Conservation (phyloP, 306 rosid species). For the Fagus sylvatica region DNA sequence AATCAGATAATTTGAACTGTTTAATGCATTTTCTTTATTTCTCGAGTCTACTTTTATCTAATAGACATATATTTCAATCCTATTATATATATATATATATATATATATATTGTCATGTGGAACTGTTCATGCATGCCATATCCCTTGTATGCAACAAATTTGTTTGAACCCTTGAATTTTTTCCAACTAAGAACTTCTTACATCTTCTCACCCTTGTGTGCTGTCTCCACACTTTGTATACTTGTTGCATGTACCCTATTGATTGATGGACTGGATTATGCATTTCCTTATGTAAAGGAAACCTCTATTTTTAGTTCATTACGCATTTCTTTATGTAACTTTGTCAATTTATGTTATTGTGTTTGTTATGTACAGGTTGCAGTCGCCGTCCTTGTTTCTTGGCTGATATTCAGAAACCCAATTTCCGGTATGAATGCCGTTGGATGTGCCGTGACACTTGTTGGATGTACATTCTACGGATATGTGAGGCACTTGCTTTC, state of each 20-base stretch:
- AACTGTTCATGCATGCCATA: not conserved
- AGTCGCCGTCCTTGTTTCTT: constrained; percentile 90
- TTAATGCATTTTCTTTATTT: not conserved
- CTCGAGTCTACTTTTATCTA: not conserved
- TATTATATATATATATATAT: no score
- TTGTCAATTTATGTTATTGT: constrained; percentile 6
- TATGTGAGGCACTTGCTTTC: constrained; percentile 80
- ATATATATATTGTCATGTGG: not conserved
- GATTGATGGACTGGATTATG: constrained; percentile 1
- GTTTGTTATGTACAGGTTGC: constrained; percentile 67
- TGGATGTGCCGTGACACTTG: constrained; percentile 86
- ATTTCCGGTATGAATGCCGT: constrained; percentile 69
- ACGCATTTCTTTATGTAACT: not conserved
- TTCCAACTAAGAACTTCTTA: not conserved
- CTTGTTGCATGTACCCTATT: not conserved
- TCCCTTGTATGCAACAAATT: not conserved
- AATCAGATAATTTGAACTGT: constrained; percentile 15
- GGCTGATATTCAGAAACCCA: constrained; percentile 92
- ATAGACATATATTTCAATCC: not conserved
- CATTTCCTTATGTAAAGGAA: constrained; percentile 4
- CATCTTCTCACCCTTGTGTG: not conserved
- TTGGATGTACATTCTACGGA: constrained; percentile 95
- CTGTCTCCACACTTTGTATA: not conserved
- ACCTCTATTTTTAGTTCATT: not conserved
- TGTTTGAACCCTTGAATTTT: not conserved